Conservation (phyloP, 192 early-diverging fungal species). For the Coemansia sp. region DNA sequence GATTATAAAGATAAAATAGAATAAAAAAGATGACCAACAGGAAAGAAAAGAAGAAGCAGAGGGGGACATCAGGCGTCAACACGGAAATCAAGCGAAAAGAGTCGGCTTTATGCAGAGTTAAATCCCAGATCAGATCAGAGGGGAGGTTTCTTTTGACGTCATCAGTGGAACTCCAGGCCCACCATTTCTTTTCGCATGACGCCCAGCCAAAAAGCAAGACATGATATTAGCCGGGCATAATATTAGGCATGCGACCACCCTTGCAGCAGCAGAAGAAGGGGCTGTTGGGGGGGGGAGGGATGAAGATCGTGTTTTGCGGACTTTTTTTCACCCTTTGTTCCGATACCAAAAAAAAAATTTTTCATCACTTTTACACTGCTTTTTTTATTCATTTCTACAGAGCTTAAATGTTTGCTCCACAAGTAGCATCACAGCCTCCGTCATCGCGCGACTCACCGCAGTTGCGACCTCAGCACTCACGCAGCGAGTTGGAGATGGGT, state of each 20-base stretch:
- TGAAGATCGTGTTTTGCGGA: background rate
- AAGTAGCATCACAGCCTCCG: conserved; percentile 31
- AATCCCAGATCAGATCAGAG: background rate
- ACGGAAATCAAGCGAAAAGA: background rate
- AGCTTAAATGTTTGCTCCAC: conserved; percentile 34
- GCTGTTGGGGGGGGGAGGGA: background rate
- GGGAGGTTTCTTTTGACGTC: background rate
- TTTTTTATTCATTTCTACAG: background rate
- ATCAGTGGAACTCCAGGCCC: background rate
- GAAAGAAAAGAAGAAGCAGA: background rate
- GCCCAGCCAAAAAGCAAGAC: background rate
- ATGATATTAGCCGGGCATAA: background rate
- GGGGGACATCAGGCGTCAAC: background rate
- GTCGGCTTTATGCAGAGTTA: background rate
- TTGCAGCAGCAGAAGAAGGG: background rate
- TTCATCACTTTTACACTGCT: conserved; percentile 2
- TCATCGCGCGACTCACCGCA: conserved; percentile 39
- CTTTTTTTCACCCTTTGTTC: background rate
- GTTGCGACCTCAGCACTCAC: conserved; percentile 26
- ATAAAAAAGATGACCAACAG: background rate
- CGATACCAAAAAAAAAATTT: background rate
- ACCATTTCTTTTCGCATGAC: background rate
- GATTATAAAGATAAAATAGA: background rate
- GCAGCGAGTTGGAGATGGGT: conserved; percentile 23
- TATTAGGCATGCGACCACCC: background rate